Base-by-base conservation (phyloP, 176 grass and related monocot species). In the Phyllostachys edulis region DNA sequence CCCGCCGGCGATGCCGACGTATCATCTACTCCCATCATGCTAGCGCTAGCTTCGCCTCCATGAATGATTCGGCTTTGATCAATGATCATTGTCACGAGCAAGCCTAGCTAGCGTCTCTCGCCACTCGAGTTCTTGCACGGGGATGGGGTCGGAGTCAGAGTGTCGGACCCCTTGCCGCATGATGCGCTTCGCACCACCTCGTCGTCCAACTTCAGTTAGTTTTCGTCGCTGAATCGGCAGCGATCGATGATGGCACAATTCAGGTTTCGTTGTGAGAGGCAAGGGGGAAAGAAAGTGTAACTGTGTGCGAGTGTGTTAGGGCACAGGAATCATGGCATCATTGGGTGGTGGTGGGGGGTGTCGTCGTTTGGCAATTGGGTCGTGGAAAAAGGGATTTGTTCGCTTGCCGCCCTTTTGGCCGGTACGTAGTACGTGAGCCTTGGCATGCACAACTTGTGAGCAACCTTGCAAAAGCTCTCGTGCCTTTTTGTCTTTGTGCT, bases 401-500 rank as follows among this genome's bases (percentile, higher is more conserved):
- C 38, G 46, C 37, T 72, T 84, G 75, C 80, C 67, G 2, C 13
- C 18, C 64, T 54, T 83, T 52, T 61, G 20, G 73, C 73, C 40
- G 68, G 78, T 75, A 46, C 20, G 37, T 54, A 45, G n/a, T 63
- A 63, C 41, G 55, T 78, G 80, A 65, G 56, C 45, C 67, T 3
- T 0, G 73, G 44, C 74, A 73, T 29, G 80, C 74, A 72, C 86
- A 24, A 45, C n/a, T 63, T 62, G 86, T 88, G 86, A 82, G 18
- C 26, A 5, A 24, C 39, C 51, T 38, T 50, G 54, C 83, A 8
- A 79, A n/a, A 42, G 45, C 39, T 32, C 54, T 16, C 54, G 6
- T 24, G 17, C 78, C 21, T 49, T 41, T 65, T 27, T 54, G 21
- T 75, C 39, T 21, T 51, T 37, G 47, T 42, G 77, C 12, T 1